These are phyloP conservation scores for Fremontodendron californicum DNA, from an alignment of 345 rosid genomes.

Conservation along the genomic window DNA sequence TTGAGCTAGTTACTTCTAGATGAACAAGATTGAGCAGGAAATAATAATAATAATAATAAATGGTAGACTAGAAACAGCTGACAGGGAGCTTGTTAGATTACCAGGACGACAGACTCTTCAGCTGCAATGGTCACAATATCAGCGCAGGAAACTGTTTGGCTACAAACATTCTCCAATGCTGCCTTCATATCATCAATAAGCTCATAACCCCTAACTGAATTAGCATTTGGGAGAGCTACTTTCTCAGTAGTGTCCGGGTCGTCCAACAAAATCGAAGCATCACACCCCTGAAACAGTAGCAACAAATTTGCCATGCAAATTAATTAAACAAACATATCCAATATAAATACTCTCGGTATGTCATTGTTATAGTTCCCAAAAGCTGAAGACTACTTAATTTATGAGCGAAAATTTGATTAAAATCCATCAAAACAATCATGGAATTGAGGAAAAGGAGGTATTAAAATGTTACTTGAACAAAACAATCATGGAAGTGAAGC, in stretches of 20 bases:
- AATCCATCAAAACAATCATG: not conserved
- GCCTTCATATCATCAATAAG: constrained; percentile 38
- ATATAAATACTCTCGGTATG: no score
- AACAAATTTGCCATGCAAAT: not conserved
- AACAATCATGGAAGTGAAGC: constrained; percentile 52
- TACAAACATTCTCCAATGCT: constrained; percentile 6
- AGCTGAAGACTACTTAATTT: no score
- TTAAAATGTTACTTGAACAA: constrained; percentile 29
- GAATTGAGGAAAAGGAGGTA: not conserved
- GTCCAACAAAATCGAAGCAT: constrained; percentile 60
- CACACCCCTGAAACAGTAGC: constrained; percentile 47
- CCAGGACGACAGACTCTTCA: constrained; percentile 36
- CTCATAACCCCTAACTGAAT: constrained; percentile 60
- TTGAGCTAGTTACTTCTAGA: not conserved
- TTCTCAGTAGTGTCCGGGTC: constrained; percentile 47
- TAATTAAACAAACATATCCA: no score
- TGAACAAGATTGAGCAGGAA: not conserved
- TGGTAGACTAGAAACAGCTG: not conserved
- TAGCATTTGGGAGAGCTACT: constrained; percentile 40
- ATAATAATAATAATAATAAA: not conserved
- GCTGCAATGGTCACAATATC: constrained; percentile 34
- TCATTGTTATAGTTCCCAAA: no score
- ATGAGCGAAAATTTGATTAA: no score
- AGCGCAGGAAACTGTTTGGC: not conserved
- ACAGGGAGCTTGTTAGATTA: not conserved